Percentiles rank a stretch among this genome's conserved stretches.
Evolutionary conservation across 208 protist genomes (phyloP).

Genomic region (Trypanosoma cruzi): DNA sequence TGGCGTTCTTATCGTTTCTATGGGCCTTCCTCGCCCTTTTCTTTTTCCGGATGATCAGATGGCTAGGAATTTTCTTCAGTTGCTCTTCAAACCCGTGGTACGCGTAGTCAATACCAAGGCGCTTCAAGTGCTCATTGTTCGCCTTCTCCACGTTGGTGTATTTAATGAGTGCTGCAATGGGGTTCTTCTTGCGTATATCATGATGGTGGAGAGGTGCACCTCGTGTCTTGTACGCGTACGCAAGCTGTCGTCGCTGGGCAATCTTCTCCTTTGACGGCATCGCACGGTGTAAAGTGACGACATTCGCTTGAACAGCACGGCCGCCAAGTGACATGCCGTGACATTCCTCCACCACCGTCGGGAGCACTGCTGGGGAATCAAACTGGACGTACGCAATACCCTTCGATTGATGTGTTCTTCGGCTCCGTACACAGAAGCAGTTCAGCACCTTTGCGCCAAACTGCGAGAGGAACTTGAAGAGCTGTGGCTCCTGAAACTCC

Average conservation of each 20-base stretch:
- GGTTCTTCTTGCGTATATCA: constrained; percentile 59
- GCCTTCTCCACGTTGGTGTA: constrained; percentile 60
- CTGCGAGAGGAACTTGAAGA: constrained; percentile 88
- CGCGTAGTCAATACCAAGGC: constrained; percentile 71
- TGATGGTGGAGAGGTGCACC: constrained; percentile 64
- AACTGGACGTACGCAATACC: constrained; percentile 91
- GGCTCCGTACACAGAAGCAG: constrained; percentile 90
- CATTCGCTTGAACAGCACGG: constrained; percentile 58
- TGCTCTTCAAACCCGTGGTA: constrained; percentile 63
- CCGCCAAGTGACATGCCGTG: constrained; percentile 87
- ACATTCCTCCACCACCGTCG: constrained; percentile 81
- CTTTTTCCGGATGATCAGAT: constrained; percentile 30
- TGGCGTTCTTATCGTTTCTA: too few species aligned
- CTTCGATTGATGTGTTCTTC: constrained; percentile 82
- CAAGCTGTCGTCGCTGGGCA: constrained; percentile 50
- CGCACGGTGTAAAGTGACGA: constrained; percentile 63
- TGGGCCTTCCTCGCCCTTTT: too few species aligned
- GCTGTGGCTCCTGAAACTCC: constrained; percentile 87
- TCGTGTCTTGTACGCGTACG: constrained; percentile 67
- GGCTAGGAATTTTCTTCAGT: constrained; percentile 43
- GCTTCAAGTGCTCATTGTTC: constrained; percentile 77
- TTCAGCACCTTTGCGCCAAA: constrained; percentile 84
- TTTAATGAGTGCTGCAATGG: constrained; percentile 67
- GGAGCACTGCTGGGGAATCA: constrained; percentile 65
- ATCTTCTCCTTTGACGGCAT: constrained; percentile 79